Evolutionary conservation across 169 alveolate species (phyloP).

Genomic region (Plasmodium berghei): DNA sequence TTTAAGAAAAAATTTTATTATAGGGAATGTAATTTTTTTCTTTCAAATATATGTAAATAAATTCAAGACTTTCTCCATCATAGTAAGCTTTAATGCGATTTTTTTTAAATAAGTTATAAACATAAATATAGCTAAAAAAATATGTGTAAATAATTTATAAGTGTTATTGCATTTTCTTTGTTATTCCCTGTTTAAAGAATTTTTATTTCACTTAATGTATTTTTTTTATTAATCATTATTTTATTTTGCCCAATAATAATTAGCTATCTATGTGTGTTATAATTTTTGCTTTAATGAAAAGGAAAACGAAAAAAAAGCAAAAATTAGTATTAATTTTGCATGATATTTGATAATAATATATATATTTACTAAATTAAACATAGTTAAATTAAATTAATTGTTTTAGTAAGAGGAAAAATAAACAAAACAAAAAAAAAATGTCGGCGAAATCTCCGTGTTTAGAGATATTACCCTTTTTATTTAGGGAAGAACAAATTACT

Average conservation of each 20-base stretch:
- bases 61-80: slow-evolving; percentile 31
- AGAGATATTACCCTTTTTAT: slow-evolving; percentile 67
- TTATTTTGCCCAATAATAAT: not conserved
- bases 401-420: not conserved
- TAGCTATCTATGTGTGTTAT: too few relatives aligned
- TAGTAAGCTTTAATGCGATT: not conserved
- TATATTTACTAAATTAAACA: too few relatives aligned
- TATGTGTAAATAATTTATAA: slow-evolving; percentile 9
- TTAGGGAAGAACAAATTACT: slow-evolving; percentile 76
- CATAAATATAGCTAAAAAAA: not conserved
- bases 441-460: slow-evolving; percentile 67
- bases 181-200: not conserved
- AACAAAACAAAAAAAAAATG: slow-evolving; percentile 31
- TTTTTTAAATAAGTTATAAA: slow-evolving; percentile 6
- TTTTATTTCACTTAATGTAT: not conserved
- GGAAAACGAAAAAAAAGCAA: too few relatives aligned
- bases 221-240: not conserved
- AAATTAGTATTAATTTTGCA: too few relatives aligned
- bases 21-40: not conserved
- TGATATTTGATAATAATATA: too few relatives aligned
- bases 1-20: not conserved
- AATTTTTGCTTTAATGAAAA: too few relatives aligned
- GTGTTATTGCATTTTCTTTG: slow-evolving; percentile 5
- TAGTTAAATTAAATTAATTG: too few relatives aligned
- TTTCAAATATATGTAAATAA: not conserved